phyloP scores from a whole-genome alignment of 495 filamentous ascomycete species.

The Lophiostoma macrostomum region DNA sequence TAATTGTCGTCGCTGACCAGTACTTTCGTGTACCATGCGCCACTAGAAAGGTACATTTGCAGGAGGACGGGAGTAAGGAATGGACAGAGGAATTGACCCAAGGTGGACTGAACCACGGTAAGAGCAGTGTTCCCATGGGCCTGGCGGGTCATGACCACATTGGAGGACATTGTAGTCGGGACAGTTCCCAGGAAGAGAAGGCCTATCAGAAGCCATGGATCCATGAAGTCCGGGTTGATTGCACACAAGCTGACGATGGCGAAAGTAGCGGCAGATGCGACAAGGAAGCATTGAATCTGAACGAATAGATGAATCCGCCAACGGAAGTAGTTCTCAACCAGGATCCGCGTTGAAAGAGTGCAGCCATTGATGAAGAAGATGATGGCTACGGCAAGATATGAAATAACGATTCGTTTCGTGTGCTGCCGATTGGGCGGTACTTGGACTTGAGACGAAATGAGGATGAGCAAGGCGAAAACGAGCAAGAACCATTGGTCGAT shows the following conservation, averaged over 20 bases:
- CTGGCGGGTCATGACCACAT: slow-evolving; percentile 46
- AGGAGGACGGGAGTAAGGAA: slow-evolving; percentile 44
- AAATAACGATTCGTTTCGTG: slow-evolving; percentile 38
- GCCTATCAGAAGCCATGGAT: slow-evolving; percentile 44
- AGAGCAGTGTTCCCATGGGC: slow-evolving; percentile 45
- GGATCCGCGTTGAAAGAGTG: slow-evolving; percentile 40
- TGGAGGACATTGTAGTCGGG: slow-evolving; percentile 45
- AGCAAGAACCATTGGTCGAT: slow-evolving; percentile 39
- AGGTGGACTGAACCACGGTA: slow-evolving; percentile 45
- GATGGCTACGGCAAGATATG: slow-evolving; percentile 42
- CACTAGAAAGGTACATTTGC: slow-evolving; percentile 41
- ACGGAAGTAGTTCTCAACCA: slow-evolving; percentile 40
- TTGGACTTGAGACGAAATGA: slow-evolving; percentile 44
- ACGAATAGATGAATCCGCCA: slow-evolving; percentile 45
- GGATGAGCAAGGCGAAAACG: slow-evolving; percentile 37
- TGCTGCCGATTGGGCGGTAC: slow-evolving; percentile 39
- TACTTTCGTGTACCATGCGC: slow-evolving; percentile 44
- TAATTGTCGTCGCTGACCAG: slow-evolving; percentile 33
- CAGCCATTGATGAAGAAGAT: slow-evolving; percentile 48
- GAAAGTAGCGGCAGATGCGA: slow-evolving; percentile 42
- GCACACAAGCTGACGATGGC: slow-evolving; percentile 42
- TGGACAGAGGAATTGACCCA: slow-evolving; percentile 46
- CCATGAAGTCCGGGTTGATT: slow-evolving; percentile 39
- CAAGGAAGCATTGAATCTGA: slow-evolving; percentile 44
- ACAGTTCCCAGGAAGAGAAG: slow-evolving; percentile 42